Percentiles rank a stretch among this genome's conserved stretches.
phyloP scores from a whole-genome alignment of 2,329 filamentous ascomycete species.

The Phialophora chinensis region DNA sequence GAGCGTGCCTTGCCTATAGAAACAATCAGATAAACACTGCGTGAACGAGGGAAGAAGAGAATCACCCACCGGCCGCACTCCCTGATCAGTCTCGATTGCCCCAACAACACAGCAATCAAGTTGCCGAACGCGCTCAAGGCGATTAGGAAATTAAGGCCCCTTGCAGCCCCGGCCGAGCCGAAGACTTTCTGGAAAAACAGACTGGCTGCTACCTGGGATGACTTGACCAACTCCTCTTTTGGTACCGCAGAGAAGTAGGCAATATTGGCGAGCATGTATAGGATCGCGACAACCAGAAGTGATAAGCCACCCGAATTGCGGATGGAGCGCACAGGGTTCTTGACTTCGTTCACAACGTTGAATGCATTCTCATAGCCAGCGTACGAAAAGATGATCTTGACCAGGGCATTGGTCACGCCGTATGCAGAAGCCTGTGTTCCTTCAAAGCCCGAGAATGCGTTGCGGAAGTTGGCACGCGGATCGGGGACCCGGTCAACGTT shows the following conservation, averaged over 20 bases:
- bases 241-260: constrained; percentile 66
- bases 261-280: constrained; percentile 66
- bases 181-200: constrained; percentile 67
- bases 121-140: constrained; percentile 65
- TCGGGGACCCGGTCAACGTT: constrained; percentile 53
- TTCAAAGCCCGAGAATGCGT: constrained; percentile 54
- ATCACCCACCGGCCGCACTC: constrained; percentile 57
- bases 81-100: constrained; percentile 62
- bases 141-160: constrained; percentile 64
- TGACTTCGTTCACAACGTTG: constrained; percentile 65
- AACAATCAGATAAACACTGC: background rate
- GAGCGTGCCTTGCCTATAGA: constrained; percentile 62
- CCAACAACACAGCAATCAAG: constrained; percentile 62
- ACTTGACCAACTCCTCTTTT: constrained; percentile 60
- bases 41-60: background rate
- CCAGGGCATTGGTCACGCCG: constrained; percentile 64
- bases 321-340: constrained; percentile 63
- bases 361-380: constrained; percentile 65
- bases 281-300: constrained; percentile 57
- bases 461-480: constrained; percentile 60
- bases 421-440: constrained; percentile 52
- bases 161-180: constrained; percentile 55
- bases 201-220: constrained; percentile 61
- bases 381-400: constrained; percentile 66
- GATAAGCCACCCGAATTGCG: constrained; percentile 59